A percentile compares a stretch with the other conserved stretches of the same genome.
phyloP scores from a whole-genome alignment of 805 yeast genomes.

The Candida stauntonica region DNA sequence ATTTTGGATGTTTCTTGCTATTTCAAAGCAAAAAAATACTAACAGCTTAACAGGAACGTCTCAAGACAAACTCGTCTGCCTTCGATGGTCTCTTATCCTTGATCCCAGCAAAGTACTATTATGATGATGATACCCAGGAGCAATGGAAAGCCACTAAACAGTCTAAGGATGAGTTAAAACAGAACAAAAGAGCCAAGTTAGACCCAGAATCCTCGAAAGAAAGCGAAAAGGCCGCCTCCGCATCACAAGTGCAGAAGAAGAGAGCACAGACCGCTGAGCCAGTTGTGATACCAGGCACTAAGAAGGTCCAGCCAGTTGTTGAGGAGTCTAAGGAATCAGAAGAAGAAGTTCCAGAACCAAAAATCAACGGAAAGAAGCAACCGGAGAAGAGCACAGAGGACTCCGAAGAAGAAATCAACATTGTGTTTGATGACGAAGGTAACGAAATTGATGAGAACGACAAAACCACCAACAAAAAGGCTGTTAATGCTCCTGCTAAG shows the following conservation, averaged over 20 bases:
- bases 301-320: slow-evolving; percentile 17
- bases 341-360: slow-evolving; percentile 7
- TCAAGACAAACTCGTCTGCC: slow-evolving; percentile 73
- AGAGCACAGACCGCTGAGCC: slow-evolving; percentile 51
- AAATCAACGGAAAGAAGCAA: slow-evolving; percentile 16
- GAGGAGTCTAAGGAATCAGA: slow-evolving; percentile 9
- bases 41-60: slow-evolving; percentile 50
- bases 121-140: slow-evolving; percentile 81
- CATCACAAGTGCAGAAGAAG: slow-evolving; percentile 55
- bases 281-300: slow-evolving; percentile 35
- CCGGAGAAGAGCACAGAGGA: slow-evolving; percentile 23
- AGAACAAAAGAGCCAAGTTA: slow-evolving; percentile 63
- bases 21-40: background rate
- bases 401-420: slow-evolving; percentile 31
- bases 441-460: slow-evolving; percentile 35
- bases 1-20: background rate
- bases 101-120: slow-evolving; percentile 92
- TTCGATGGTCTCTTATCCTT: slow-evolving; percentile 85
- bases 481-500: slow-evolving; percentile 7
- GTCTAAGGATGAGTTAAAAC: slow-evolving; percentile 56
- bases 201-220: slow-evolving; percentile 58
- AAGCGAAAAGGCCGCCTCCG: slow-evolving; percentile 46
- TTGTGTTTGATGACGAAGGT: slow-evolving; percentile 73
- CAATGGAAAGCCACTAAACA: slow-evolving; percentile 90
- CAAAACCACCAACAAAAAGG: slow-evolving; percentile 11